Evolutionary conservation across 352 stramenopile species (phyloP).

Genomic region (Pythium myriotylum): DNA sequence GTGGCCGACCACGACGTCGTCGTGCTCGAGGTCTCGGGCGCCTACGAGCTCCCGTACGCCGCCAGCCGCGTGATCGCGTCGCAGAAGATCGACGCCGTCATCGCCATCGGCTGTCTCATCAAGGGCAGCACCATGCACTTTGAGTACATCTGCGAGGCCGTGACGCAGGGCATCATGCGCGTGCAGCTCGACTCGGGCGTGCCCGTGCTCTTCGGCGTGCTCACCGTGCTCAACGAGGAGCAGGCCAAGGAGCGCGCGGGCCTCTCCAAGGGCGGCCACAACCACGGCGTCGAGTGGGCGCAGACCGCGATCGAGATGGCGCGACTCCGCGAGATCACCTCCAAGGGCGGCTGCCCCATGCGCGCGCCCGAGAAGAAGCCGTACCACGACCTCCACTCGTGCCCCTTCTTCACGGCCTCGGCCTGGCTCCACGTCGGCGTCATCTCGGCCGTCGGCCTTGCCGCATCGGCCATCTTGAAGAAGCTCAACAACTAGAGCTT

Average conservation of each 20-base stretch:
- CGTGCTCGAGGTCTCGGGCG: slow-evolving; percentile 88
- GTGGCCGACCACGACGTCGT: slow-evolving; percentile 75
- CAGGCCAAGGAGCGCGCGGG: slow-evolving; percentile 94
- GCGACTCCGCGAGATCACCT: slow-evolving; percentile 78
- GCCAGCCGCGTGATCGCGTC: slow-evolving; percentile 89
- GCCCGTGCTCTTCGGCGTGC: slow-evolving; percentile 91
- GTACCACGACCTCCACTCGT: slow-evolving; percentile 73
- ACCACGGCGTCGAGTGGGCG: slow-evolving; percentile 96
- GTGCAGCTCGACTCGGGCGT: slow-evolving; percentile 92
- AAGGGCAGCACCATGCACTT: slow-evolving; percentile 99
- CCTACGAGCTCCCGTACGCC: slow-evolving; percentile 97
- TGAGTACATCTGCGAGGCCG: slow-evolving; percentile 98
- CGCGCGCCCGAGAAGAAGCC: slow-evolving; percentile 62
- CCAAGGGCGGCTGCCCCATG: slow-evolving; percentile 69
- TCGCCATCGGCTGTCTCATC: slow-evolving; percentile 94
- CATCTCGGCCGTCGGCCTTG: slow-evolving; percentile 58
- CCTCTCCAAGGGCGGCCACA: slow-evolving; percentile 84
- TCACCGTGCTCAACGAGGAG: slow-evolving; percentile 96
- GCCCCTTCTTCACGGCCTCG: slow-evolving; percentile 79
- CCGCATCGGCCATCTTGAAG: slow-evolving; percentile 48
- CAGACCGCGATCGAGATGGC: slow-evolving; percentile 97
- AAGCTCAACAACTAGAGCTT: slow-evolving; percentile 39
- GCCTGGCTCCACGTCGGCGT: slow-evolving; percentile 77
- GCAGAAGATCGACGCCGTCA: slow-evolving; percentile 96
- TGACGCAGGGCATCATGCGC: slow-evolving; percentile 96